Base-by-base conservation (phyloP, 2,329 filamentous ascomycete species). In the Alternaria sp. region DNA sequence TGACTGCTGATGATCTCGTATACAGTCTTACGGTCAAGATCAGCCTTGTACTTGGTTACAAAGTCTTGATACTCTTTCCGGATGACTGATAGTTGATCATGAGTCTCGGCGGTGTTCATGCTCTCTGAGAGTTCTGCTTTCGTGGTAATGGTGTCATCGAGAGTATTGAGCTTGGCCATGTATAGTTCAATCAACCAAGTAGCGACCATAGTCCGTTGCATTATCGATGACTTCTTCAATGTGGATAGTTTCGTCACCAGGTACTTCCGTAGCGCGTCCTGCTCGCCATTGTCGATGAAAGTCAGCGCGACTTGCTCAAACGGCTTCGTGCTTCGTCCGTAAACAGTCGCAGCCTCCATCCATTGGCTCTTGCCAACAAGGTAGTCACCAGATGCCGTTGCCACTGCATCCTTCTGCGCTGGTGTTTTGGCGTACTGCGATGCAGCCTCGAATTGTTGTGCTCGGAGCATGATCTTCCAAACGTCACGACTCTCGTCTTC, bases 1-100 rank as follows among this genome's bases (percentile, higher is more conserved):
- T 99, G 96, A 71, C 93, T 97, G 80, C 93, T 95, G 74, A 98
- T 95, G 62, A 98, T 91, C 76, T 97, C 95, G 81, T 99, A 99
- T 0, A 92, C 92, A 1, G 95, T 97, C 82, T 93, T 96, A 62
- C 89, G 88, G 77, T 99, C 96, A 13, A 99, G 85, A 73, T 98
- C 95, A 2, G 86, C 80, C 78, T 96, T 97, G 84, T 97, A 91
- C 76, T 89, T 93, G 57, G 85, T 88, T 19, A 96, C 88, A 79
- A 99, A 99, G 3, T 94, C 92, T 69, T 95, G 92, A 67, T 92
- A 99, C 72, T 98, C 95, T 51, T 86, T 87, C 28, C 90, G 88
- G 19, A 95, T 88, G 1, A 83, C 82, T 19, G 88, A 86, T 5
- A 97, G 87, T 72, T 95, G 88, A 69, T 91, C 88, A 69, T 88